Conservation (phyloP, 192 early-diverging fungal species). For the Funneliformis mosseae region DNA sequence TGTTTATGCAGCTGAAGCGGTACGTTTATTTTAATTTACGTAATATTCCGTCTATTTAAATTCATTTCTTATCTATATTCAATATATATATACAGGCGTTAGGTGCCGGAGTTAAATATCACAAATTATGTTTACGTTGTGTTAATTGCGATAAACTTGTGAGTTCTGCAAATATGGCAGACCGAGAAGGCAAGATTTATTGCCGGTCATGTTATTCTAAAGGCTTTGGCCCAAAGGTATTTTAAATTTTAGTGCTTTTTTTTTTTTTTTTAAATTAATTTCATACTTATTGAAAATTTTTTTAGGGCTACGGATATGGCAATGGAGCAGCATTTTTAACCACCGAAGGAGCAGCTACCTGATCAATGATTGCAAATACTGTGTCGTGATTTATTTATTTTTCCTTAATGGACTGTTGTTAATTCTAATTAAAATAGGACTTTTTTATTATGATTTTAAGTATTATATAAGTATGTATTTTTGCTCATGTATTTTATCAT, state of each 20-base stretch:
- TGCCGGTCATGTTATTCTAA: constrained; percentile 58
- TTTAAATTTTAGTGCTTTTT: neutral
- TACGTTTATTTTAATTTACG: constrained; percentile 29
- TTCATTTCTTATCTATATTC: neutral
- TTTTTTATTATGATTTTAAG: too few species aligned
- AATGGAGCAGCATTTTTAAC: constrained; percentile 33
- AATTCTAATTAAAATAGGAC: too few species aligned
- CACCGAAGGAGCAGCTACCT: constrained; percentile 34
- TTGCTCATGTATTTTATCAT: too few species aligned
- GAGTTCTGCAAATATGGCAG: constrained; percentile 60
- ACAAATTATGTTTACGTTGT: constrained; percentile 59
- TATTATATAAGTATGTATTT: too few species aligned
- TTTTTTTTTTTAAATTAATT: constrained; percentile 5
- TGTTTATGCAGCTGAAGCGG: constrained; percentile 63
- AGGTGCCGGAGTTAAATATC: constrained; percentile 61
- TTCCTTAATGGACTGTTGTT: neutral
- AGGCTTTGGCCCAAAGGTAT: constrained; percentile 54
- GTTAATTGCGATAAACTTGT: constrained; percentile 54
- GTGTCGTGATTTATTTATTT: too few species aligned
- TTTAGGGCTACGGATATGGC: constrained; percentile 34
- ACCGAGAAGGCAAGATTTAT: constrained; percentile 51
- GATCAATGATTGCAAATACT: neutral
- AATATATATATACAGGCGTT: constrained; percentile 35
- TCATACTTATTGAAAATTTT: neutral
- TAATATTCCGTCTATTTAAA: neutral